Evolutionary conservation across 2,329 filamentous ascomycete species (phyloP).

Genomic region (Ambrosiella beaveri): DNA sequence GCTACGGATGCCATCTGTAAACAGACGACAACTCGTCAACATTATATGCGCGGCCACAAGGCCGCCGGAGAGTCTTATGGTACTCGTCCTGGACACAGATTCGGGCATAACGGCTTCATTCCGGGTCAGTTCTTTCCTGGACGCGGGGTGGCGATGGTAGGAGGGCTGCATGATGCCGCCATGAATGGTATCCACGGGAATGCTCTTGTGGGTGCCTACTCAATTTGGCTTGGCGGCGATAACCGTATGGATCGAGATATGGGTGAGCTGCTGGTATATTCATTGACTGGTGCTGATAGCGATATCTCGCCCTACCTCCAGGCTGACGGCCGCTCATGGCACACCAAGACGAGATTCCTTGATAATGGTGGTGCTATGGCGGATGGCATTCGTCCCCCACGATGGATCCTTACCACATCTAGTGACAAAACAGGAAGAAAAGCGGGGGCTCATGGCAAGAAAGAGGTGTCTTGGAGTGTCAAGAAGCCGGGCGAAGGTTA

Average conservation of each 20-base stretch:
- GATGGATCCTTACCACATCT: not conserved
- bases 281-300: constrained; percentile 7
- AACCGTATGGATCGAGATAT: constrained; percentile 9
- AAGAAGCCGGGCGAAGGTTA: not conserved
- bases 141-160: constrained; percentile 3
- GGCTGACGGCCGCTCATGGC: not conserved
- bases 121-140: constrained; percentile 9
- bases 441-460: not conserved
- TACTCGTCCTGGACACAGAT: constrained; percentile 1
- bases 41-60: not conserved
- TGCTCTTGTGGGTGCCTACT: constrained; percentile 5
- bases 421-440: not conserved
- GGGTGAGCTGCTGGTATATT: constrained; percentile 10
- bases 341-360: not conserved
- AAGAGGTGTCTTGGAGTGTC: not conserved
- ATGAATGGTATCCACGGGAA: constrained; percentile 8
- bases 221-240: constrained; percentile 11
- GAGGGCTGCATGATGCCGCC: constrained; percentile 5
- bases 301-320: not conserved
- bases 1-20: constrained; percentile 1
- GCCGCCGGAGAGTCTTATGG: constrained; percentile 5
- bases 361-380: constrained; percentile 2
- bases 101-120: constrained; percentile 9
- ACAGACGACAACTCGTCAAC: constrained; percentile 5
- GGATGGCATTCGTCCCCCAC: constrained; percentile 1